These are phyloP conservation scores for Dendrobium nobile DNA, from an alignment of 106 monocot species.

Conservation along the genomic window DNA sequence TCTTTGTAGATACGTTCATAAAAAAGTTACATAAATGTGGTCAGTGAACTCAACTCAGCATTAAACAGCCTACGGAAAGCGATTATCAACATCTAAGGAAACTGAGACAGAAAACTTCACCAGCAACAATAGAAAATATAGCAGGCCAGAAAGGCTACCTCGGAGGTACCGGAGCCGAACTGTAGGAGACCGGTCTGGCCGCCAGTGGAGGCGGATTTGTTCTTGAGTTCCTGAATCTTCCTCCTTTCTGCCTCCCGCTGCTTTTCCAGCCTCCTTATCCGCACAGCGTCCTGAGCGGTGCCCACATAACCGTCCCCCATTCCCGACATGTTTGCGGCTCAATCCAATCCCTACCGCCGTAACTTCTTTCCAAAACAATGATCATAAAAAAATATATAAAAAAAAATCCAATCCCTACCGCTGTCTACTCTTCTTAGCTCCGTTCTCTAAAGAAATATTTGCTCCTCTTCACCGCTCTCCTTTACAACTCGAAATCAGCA, in stretches of 20 bases:
- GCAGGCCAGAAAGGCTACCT: slow-evolving; percentile 28
- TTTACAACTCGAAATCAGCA: too few species aligned
- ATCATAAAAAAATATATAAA: too few species aligned
- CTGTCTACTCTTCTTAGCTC: too few species aligned
- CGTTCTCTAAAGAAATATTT: too few species aligned
- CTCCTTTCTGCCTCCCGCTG: slow-evolving; percentile 90
- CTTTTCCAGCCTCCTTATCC: slow-evolving; percentile 96
- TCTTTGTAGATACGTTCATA: neutral
- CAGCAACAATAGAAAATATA: neutral
- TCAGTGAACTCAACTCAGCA: neutral
- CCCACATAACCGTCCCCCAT: slow-evolving; percentile 99
- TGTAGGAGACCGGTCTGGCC: slow-evolving; percentile 91
- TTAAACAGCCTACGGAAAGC: neutral
- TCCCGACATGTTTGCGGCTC: slow-evolving; percentile 56
- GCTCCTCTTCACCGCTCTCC: too few species aligned
- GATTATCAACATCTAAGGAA: neutral
- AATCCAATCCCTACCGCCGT: too few species aligned
- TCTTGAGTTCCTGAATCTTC: slow-evolving; percentile 94
- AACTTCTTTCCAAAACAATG: too few species aligned
- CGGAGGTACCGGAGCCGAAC: slow-evolving; percentile 98
- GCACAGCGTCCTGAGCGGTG: slow-evolving; percentile 89
- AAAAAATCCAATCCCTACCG: too few species aligned
- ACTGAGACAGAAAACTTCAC: neutral
- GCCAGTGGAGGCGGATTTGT: slow-evolving; percentile 65
- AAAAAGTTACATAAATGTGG: neutral